Conservation (phyloP, 306 rosid species). For the Macrotyloma uniflorum region DNA sequence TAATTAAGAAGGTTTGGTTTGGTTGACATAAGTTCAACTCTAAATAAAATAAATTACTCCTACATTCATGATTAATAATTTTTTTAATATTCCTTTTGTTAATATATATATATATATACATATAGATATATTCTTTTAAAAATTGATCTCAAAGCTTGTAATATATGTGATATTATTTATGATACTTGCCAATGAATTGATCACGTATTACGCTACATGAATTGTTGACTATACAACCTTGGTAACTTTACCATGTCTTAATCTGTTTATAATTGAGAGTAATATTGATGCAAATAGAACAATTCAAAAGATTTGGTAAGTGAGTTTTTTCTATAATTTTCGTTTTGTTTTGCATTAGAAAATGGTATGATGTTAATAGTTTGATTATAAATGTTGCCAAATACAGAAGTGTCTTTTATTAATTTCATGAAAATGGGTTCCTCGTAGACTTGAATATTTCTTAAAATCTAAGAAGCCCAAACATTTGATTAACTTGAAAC, state of each 20-base stretch:
- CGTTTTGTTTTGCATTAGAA: neutral
- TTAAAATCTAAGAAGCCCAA: constrained; percentile 57
- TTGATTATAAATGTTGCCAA: constrained; percentile 25
- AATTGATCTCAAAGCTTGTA: neutral
- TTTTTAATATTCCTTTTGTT: neutral
- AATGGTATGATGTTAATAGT: neutral
- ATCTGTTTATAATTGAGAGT: constrained; percentile 20
- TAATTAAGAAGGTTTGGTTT: neutral
- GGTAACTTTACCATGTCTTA: constrained; percentile 23
- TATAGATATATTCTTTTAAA: neutral
- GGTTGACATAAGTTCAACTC: neutral
- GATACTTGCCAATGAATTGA: neutral
- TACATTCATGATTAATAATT: neutral
- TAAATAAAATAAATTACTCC: neutral
- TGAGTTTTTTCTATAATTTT: neutral
- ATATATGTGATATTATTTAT: neutral
- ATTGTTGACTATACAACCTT: constrained; percentile 27
- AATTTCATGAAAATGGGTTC: constrained; percentile 15
- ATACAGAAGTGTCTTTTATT: constrained; percentile 19
- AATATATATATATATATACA: too few species aligned
- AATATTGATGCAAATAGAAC: neutral
- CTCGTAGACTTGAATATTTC: constrained; percentile 45
- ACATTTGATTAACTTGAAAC: constrained; percentile 56
- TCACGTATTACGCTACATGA: neutral
- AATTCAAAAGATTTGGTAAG: neutral